These are phyloP conservation scores for Lasiodiplodia citricola DNA, from an alignment of 2,329 filamentous ascomycete species.

Conservation along the genomic window DNA sequence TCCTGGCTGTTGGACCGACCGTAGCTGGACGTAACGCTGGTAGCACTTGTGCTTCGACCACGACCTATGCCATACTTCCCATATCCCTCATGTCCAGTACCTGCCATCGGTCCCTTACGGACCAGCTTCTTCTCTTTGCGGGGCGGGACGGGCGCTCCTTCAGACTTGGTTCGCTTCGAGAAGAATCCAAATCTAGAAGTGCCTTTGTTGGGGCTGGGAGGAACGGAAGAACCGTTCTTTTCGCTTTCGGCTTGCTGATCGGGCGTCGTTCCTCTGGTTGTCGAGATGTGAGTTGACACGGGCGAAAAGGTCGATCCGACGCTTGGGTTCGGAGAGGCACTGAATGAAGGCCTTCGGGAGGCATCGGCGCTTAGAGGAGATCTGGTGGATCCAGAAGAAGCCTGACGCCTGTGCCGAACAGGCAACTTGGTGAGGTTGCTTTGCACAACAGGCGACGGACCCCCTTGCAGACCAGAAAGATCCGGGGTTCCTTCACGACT, in stretches of 20 bases:
- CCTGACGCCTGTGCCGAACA: conserved; percentile 57
- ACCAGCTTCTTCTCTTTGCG: conserved; percentile 61
- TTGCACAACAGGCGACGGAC: conserved; percentile 60
- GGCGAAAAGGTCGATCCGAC: conserved; percentile 35
- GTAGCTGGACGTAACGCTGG: conserved; percentile 55
- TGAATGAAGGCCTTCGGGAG: conserved; percentile 13
- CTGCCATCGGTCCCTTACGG: conserved; percentile 81
- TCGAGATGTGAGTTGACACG: conserved; percentile 28
- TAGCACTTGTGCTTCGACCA: conserved; percentile 67
- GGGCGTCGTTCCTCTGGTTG: conserved; percentile 43
- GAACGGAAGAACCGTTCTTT: conserved; percentile 43
- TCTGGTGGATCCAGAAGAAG: conserved; percentile 46
- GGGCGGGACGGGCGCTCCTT: conserved; percentile 51
- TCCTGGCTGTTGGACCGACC: conserved; percentile 53
- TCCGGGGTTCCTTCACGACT: conserved; percentile 53
- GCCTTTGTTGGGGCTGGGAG: conserved; percentile 62
- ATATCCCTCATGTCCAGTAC: conserved; percentile 93
- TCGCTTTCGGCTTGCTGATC: conserved; percentile 46
- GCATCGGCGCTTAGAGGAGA: conserved; percentile 14
- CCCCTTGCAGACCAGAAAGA: conserved; percentile 47
- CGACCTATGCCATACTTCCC: conserved; percentile 67
- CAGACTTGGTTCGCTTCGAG: conserved; percentile 70
- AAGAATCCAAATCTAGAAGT: conserved; percentile 78
- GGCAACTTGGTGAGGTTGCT: conserved; percentile 58
- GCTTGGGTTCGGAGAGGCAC: conserved; percentile 43